Conservation (phyloP, 306 rosid species). For the Luffa acutangula region DNA sequence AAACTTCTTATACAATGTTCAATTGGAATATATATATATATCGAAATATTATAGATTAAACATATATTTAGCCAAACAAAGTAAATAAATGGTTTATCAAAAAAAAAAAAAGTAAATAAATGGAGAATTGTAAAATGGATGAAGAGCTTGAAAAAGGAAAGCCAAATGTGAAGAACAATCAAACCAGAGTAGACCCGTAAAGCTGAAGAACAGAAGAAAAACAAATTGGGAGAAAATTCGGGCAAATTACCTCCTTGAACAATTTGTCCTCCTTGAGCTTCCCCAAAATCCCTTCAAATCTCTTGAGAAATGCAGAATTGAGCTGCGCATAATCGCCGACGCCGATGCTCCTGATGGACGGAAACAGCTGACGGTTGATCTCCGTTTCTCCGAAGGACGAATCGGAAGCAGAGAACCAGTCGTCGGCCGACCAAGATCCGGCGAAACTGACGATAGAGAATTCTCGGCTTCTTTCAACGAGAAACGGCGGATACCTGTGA, state of each 20-base stretch:
- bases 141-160: no score
- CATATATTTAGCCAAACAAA: no score
- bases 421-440: constrained; percentile 28
- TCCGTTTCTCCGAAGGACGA: constrained; percentile 37
- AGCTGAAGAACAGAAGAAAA: neutral
- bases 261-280: constrained; percentile 5
- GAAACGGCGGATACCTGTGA: constrained; percentile 18
- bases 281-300: constrained; percentile 20
- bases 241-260: constrained; percentile 18
- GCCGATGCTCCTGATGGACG: constrained; percentile 56
- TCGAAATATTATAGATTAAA: no score
- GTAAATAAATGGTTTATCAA: no score
- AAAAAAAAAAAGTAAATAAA: no score
- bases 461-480: neutral
- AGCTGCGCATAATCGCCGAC: constrained; percentile 39
- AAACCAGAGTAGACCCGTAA: no score
- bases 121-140: no score
- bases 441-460: constrained; percentile 42
- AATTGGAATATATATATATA: no score
- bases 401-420: constrained; percentile 22
- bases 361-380: constrained; percentile 28
- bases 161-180: neutral
- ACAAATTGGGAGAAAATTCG: neutral
- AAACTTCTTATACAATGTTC: no score
- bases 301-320: constrained; percentile 32